Evolutionary conservation across 768 basidiomycete species (phyloP), one percentile per base, ranked within the genome.

Genomic region (Serpula lacrymans): DNA sequence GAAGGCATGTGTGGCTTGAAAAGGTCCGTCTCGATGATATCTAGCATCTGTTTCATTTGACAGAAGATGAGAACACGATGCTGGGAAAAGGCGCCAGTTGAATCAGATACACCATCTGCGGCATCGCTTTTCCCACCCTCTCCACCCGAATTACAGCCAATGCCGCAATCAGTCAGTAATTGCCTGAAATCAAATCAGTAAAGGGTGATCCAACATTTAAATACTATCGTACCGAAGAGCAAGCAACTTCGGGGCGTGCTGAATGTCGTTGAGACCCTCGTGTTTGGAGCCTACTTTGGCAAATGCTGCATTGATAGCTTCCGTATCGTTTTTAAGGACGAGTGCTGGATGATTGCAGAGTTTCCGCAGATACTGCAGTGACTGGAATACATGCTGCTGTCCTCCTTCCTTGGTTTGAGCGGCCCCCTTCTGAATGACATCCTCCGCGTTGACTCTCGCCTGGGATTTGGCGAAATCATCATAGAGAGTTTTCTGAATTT

Each of bases 1-100:
- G 88, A 84, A 5, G 95, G 95, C 92, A 99, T 94, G 50, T 85
- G 77, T 28, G 75, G 69, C 52, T 84, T 86, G 77, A 99, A 97
- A 6, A 99, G 70, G 54, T 96, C 89, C 10, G 73, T 83, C 64
- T 98, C 94, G 52, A 99, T 94, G 58, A 98, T 86, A 60, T 99
- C 90, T 36, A 99, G 76, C 96, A 98, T 99, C 60, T 91, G 88
- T 62, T 97, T 96, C 80, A 97, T 90, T 67, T 99, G 96, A 55
- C 95, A 98, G 69, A 99, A 99, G 53, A 99, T 95, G 48, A 99
- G 80, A 40, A 95, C 94, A n/a, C 96, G 89, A 58, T 99, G 96
- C 51, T 95, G 94, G 16, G 95, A 88, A 57, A 93, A 87, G 21
- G 71, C 64, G 2, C 73, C 77, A 29, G 68, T 70, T 1, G 68